Conservation (phyloP, 2,329 filamentous ascomycete species). For the Thielaviopsis euricoi region DNA sequence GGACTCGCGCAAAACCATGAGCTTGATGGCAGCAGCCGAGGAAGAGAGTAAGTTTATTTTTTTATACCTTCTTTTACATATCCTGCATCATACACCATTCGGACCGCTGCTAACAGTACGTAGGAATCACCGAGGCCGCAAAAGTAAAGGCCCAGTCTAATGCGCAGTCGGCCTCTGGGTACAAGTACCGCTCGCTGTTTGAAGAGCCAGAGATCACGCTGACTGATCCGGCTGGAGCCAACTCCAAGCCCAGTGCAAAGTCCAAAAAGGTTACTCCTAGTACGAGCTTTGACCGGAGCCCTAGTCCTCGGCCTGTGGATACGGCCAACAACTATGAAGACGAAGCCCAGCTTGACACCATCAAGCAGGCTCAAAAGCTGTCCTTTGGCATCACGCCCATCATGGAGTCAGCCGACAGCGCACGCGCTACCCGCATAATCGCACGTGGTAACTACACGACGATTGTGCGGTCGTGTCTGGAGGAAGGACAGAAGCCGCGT, state of each 20-base stretch:
- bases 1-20: constrained; percentile 30
- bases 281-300: constrained; percentile 65
- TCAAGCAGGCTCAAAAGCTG: constrained; percentile 75
- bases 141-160: not conserved
- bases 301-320: constrained; percentile 25
- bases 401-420: constrained; percentile 55
- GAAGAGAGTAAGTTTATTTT: constrained; percentile 50
- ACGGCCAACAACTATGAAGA: constrained; percentile 65
- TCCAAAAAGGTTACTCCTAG: constrained; percentile 52
- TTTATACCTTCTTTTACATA: not conserved
- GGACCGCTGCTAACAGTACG: not conserved
- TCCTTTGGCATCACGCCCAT: constrained; percentile 67
- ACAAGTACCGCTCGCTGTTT: constrained; percentile 47
- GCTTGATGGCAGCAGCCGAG: constrained; percentile 56
- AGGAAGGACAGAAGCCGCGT: constrained; percentile 60
- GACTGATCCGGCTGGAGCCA: constrained; percentile 44
- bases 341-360: constrained; percentile 68
- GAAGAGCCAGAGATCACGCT: constrained; percentile 50
- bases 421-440: constrained; percentile 76
- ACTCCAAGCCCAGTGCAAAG: constrained; percentile 10
- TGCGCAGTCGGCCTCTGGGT: constrained; percentile 21
- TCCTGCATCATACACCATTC: not conserved
- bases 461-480: constrained; percentile 62
- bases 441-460: constrained; percentile 71
- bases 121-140: constrained; percentile 5